These are phyloP conservation scores for Skeletonema menzelii DNA, from an alignment of 108 stramenopile genomes.

Conservation along the genomic window DNA sequence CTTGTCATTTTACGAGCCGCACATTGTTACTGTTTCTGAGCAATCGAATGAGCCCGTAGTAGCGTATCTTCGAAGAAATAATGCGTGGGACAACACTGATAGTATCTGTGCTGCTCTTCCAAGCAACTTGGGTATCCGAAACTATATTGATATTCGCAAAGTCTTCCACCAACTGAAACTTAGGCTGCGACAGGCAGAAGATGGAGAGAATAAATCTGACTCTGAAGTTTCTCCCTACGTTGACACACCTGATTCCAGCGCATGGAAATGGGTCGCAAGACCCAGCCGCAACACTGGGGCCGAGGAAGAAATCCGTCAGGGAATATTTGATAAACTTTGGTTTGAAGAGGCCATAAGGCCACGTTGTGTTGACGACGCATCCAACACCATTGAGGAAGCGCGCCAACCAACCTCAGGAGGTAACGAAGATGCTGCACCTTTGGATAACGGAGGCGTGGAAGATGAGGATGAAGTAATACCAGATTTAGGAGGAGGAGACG, in stretches of 20 bases:
- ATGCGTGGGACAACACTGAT: conserved; percentile 24
- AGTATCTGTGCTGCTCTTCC: conserved; percentile 11
- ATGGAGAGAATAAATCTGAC: neutral
- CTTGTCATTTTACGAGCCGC: conserved; percentile 12
- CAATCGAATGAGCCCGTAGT: conserved; percentile 15
- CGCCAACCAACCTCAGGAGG: neutral
- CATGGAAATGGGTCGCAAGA: neutral
- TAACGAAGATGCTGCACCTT: neutral
- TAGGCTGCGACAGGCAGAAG: neutral
- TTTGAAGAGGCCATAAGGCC: neutral
- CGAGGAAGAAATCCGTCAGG: neutral
- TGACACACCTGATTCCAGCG: neutral
- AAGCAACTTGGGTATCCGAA: conserved; percentile 2
- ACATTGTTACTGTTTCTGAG: conserved; percentile 19
- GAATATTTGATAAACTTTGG: neutral
- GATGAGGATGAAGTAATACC: neutral
- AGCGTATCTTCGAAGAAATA: conserved; percentile 10
- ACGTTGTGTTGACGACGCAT: neutral
- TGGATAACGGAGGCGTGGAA: neutral
- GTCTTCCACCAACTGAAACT: conserved; percentile 25
- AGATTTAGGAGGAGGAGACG: too few relatives aligned
- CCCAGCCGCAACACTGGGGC: neutral
- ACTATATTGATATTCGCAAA: conserved; percentile 26
- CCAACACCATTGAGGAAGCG: neutral
- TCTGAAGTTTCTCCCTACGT: neutral